These are phyloP conservation scores for Salix udensis DNA, from an alignment of 345 rosid species.

Conservation along the genomic window DNA sequence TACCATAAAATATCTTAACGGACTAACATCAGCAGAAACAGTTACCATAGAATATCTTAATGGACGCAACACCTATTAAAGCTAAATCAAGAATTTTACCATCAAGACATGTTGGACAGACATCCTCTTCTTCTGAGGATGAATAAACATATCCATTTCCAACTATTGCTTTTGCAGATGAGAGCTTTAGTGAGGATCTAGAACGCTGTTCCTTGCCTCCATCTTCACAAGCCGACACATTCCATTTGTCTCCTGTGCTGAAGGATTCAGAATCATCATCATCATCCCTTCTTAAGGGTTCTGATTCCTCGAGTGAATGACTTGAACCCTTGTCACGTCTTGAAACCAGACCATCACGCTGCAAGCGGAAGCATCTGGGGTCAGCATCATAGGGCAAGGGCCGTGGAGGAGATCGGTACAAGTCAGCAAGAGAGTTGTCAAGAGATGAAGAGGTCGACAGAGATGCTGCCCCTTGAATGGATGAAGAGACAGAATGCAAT, in stretches of 20 bases:
- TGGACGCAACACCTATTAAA: background rate
- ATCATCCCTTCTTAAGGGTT: constrained; percentile 61
- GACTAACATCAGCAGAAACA: too few relatives aligned
- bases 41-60: background rate
- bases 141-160: constrained; percentile 47
- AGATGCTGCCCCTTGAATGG: constrained; percentile 69
- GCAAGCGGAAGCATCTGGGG: constrained; percentile 53
- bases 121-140: constrained; percentile 79
- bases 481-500: constrained; percentile 63
- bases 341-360: constrained; percentile 57
- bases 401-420: constrained; percentile 84
- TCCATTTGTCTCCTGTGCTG: constrained; percentile 61
- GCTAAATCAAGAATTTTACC: constrained; percentile 41
- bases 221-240: constrained; percentile 49
- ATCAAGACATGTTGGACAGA: constrained; percentile 97
- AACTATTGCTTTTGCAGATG: constrained; percentile 39
- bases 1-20: background rate
- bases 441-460: constrained; percentile 57
- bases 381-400: constrained; percentile 91
- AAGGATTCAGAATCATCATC: constrained; percentile 59
- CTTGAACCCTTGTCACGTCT: constrained; percentile 87
- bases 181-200: constrained; percentile 49
- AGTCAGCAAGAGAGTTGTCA: constrained; percentile 82
- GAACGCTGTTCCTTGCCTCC: constrained; percentile 55
- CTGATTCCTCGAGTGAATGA: constrained; percentile 79